Evolutionary conservation across 306 rosid genomes (phyloP), one percentile per base, ranked within the genome.

Genomic region (Vigna nakashimae): DNA sequence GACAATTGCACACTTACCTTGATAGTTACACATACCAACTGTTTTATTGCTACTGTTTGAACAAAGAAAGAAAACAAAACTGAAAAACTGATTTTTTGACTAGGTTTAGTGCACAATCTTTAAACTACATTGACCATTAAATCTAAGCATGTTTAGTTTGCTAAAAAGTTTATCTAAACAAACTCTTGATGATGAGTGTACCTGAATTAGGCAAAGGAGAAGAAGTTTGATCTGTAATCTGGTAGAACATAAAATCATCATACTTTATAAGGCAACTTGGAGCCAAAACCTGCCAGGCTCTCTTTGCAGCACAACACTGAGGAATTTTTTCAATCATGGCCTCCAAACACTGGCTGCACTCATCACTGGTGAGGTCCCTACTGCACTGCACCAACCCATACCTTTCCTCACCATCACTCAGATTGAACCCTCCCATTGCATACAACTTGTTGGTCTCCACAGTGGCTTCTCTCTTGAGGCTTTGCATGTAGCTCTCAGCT

Each of bases 321-420:
- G 84, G 64, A 82, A 79, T 65, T 59, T 71, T 49, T 0, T 51
- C 73, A 9, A 85, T 42, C 86, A 82, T 48, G 6, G 43, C 80
- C 32, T 51, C 81, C 82, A 85, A 57, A 59, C 88, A 85, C 65
- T 82, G 46, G 1, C 58, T 75, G 55, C 88, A 85, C 36, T 73
- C 17, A 2, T 65, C 57, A 0, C 1, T 68, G n/a, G 52, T 72
- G 65, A 85, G 56, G 77, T 85, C 88, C 48, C 88, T 74, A 18
- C 79, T 65, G 28, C 86, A 85, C 63, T 85, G 88, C 68, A 82
- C 86, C 50, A 85, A 16, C 14, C 79, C 84, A 79, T 60, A 83
- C 50, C 87, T 83, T 34, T 68, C 9, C 26, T 48, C 76, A 1
- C 28, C 10, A n/a, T 38, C 0, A 49, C 67, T 67, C 36, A 63